Percentiles rank a stretch among this genome's conserved stretches.
Evolutionary conservation across 2,329 filamentous ascomycete species (phyloP).

Genomic region (Scolecobasidium constrictum): DNA sequence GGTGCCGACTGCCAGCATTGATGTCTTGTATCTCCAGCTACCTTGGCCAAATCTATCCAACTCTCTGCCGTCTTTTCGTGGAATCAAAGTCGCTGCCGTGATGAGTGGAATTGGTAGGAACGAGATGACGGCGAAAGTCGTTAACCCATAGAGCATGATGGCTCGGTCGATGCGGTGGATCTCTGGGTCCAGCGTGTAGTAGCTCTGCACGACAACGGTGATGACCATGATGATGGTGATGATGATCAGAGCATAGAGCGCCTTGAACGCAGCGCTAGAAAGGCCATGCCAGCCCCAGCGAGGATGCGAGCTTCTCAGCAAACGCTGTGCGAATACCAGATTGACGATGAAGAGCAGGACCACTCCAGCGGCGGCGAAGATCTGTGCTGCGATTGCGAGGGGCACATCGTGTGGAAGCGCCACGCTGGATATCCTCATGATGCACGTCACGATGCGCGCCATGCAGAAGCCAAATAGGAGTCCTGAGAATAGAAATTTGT

Average conservation of each 20-base stretch:
- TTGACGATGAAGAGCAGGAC: conserved; percentile 69
- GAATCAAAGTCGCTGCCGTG: conserved; percentile 34
- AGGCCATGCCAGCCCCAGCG: conserved; percentile 54
- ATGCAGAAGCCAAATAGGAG: conserved; percentile 34
- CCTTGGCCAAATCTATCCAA: conserved; percentile 57
- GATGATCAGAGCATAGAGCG: conserved; percentile 47
- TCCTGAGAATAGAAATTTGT: conserved; percentile 30
- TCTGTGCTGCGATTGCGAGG: conserved; percentile 47
- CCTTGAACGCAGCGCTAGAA: conserved; percentile 42
- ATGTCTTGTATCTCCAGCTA: conserved; percentile 54
- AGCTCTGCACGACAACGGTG: conserved; percentile 49
- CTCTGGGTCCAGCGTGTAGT: conserved; percentile 51
- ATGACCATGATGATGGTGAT: conserved; percentile 57
- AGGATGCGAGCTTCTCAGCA: conserved; percentile 64
- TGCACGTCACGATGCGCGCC: conserved; percentile 29
- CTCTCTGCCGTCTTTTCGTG: conserved; percentile 23
- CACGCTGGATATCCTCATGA: conserved; percentile 24
- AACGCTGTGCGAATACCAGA: conserved; percentile 63
- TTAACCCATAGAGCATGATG: conserved; percentile 52
- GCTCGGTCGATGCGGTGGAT: conserved; percentile 44
- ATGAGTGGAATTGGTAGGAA: conserved; percentile 55
- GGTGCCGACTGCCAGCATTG: conserved; percentile 49
- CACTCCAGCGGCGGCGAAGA: conserved; percentile 65
- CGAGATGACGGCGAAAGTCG: conserved; percentile 52
- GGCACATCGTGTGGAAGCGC: conserved; percentile 27